Evolutionary conservation across 2,329 filamentous ascomycete species (phyloP).

Genomic region (Xylaria hypoxylon): DNA sequence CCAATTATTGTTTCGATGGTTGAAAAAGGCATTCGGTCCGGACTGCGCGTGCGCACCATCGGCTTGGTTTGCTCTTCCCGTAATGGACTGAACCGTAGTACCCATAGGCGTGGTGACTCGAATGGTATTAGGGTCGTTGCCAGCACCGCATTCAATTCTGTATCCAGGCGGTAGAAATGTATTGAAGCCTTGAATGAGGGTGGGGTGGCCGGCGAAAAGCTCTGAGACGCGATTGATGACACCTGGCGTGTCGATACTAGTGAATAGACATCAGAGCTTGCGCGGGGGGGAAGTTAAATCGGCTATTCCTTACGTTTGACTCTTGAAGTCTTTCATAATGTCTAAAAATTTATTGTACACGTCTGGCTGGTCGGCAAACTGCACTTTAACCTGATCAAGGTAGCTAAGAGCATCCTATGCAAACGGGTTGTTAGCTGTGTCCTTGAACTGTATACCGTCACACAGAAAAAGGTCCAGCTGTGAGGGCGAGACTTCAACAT

Average conservation of each 20-base stretch:
- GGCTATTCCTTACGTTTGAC: conserved; percentile 78
- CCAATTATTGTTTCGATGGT: conserved; percentile 65
- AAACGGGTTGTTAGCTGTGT: conserved; percentile 44
- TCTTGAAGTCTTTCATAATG: conserved; percentile 99
- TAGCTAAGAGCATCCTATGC: conserved; percentile 84
- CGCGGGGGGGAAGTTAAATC: conserved; percentile 28
- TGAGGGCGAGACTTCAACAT: not conserved
- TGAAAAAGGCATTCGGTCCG: conserved; percentile 58
- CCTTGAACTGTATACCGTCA: not conserved
- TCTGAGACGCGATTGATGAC: conserved; percentile 97
- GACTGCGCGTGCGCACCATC: conserved; percentile 57
- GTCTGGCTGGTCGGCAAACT: conserved; percentile 95
- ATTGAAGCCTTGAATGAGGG: conserved; percentile 96
- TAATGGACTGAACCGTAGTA: conserved; percentile 93
- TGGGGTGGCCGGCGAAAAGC: conserved; percentile 94
- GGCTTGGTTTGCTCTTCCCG: conserved; percentile 60
- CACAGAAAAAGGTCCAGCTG: conserved; percentile 3
- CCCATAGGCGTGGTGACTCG: conserved; percentile 97
- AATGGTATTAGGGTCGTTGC: conserved; percentile 95
- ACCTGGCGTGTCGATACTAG: conserved; percentile 91
- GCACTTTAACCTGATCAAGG: conserved; percentile 97
- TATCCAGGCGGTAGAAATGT: conserved; percentile 97
- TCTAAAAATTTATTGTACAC: conserved; percentile 97
- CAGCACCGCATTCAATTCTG: conserved; percentile 93
- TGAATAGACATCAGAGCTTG: conserved; percentile 46